A percentile compares a stretch with the other conserved stretches of the same genome.
phyloP scores from a whole-genome alignment of 257 asterid genomes.

The Prunella vulgaris region DNA sequence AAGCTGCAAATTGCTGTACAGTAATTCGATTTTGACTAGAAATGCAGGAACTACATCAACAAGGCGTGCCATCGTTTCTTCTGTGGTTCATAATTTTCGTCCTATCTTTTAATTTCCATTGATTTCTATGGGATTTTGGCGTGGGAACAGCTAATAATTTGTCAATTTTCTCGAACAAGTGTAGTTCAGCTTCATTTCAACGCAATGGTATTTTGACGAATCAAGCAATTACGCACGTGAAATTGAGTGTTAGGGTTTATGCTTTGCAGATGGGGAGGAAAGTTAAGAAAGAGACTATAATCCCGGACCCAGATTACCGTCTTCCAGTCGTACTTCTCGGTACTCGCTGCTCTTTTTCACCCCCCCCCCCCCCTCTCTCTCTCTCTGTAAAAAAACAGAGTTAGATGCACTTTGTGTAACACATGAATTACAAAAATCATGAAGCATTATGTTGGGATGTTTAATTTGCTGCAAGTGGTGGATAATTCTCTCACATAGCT shows the following conservation, averaged over 20 bases:
- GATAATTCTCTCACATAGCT: too few relatives aligned
- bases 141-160: background rate
- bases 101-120: constrained; percentile 3
- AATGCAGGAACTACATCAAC: constrained; percentile 17
- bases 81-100: constrained; percentile 40
- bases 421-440: too few relatives aligned
- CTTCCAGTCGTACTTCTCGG: constrained; percentile 82
- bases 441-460: background rate
- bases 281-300: constrained; percentile 52
- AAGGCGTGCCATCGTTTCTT: constrained; percentile 40
- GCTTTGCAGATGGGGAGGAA: constrained; percentile 59
- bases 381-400: background rate
- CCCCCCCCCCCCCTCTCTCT: too few relatives aligned
- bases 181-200: background rate
- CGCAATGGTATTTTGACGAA: background rate
- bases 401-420: background rate
- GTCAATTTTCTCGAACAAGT: background rate
- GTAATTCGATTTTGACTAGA: constrained; percentile 22
- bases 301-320: constrained; percentile 90
- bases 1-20: constrained; percentile 30
- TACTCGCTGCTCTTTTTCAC: too few relatives aligned
- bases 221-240: background rate
- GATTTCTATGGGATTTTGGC: background rate
- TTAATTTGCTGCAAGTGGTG: background rate
- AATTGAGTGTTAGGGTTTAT: background rate